These are phyloP conservation scores for Cornus florida DNA, from an alignment of 148 eudicot species.

Conservation along the genomic window DNA sequence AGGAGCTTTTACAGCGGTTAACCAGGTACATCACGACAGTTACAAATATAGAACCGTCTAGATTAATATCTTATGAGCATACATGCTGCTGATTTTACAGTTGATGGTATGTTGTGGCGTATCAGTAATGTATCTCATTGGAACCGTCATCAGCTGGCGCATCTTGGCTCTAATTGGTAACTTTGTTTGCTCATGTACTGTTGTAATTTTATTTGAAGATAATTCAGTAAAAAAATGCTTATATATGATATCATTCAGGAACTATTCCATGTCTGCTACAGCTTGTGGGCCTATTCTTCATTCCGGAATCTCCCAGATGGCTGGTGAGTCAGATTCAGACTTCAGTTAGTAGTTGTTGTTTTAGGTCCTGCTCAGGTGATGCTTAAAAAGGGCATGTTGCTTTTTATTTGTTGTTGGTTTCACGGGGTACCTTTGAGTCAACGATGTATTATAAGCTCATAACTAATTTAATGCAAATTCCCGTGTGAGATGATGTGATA, in stretches of 20 bases:
- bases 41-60: background rate
- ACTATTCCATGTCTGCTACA: constrained; percentile 54
- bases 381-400: background rate
- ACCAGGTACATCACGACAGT: constrained; percentile 53
- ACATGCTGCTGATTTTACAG: constrained; percentile 38
- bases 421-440: background rate
- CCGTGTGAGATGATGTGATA: background rate
- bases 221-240: constrained; percentile 4
- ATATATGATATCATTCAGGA: constrained; percentile 41
- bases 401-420: background rate
- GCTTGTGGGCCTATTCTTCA: constrained; percentile 57
- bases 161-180: constrained; percentile 58
- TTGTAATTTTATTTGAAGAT: background rate
- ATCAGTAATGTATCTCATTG: constrained; percentile 56
- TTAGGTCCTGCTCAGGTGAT: background rate
- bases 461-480: background rate
- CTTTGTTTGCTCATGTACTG: background rate
- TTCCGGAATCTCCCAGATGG: constrained; percentile 88
- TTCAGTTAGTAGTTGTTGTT: background rate
- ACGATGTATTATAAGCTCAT: background rate
- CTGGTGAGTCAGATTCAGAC: constrained; percentile 44
- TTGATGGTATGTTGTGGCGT: constrained; percentile 67
- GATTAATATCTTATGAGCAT: background rate
- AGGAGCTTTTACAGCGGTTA: constrained; percentile 67
- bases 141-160: constrained; percentile 61